Evolutionary conservation across 148 eudicot genomes (phyloP), one percentile per base, ranked within the genome.

Genomic region (Rhododendron mucronatum): DNA sequence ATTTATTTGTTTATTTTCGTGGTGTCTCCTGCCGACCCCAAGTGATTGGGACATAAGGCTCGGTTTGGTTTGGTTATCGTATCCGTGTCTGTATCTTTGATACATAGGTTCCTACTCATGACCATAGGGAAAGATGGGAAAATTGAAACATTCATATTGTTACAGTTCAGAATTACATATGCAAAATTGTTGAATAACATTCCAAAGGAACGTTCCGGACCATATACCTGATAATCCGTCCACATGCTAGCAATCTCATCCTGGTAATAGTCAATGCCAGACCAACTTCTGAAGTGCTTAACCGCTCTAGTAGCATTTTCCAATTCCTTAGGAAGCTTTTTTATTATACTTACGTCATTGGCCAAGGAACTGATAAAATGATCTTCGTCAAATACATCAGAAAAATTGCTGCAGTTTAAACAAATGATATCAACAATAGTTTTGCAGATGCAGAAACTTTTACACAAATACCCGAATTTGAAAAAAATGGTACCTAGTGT

Each of bases 231-330:
- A 88, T 94, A 91, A 74, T 94, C 89, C 7, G 81, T 88, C 96
- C 98, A 97, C 93, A 97, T 63, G 91, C 93, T 91, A 75, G 95
- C 95, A 86, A 97, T 97, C 87, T 97, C 98, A 51, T 90, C 87
- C 91, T 89, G 91, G 88, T 97, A 97, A 89, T 97, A 97, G 80
- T 94, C 96, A 18, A 93, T 53, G 30, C 96, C 95, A 44, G 99
- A 93, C 99, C 99, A 97, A 89, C 99, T 97, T 86, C 93, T 91
- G 83, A 97, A 97, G 81, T 97, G 96, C 88, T 91, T 97, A 59
- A 93, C 94, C 57, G 92, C 96, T 89, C 91, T 93, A 13, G 98
- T 93, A 85, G 94, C 95, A 85, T 87, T 83, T 81, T 79, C 30
- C 26, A 97, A 88, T 82, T 95, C 93, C 88, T 90, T 87, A 0